phyloP scores from a whole-genome alignment of 2,329 filamentous ascomycete species.

The Thelonectria discophora region DNA sequence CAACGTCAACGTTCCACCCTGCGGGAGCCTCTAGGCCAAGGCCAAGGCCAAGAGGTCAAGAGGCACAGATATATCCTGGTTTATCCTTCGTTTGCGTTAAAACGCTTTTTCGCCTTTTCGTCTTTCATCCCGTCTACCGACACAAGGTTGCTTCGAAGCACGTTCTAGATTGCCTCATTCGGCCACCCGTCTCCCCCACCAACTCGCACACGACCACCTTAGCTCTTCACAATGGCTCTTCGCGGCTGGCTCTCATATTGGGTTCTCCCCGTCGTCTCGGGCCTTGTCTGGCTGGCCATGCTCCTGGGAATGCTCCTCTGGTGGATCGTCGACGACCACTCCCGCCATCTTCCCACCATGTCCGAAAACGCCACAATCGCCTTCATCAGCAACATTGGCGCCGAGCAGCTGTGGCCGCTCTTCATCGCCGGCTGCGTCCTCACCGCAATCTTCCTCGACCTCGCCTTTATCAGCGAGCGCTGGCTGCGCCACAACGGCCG shows the following conservation, averaged over 20 bases:
- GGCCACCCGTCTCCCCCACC: not conserved
- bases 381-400: slow-evolving; percentile 76
- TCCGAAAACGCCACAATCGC: slow-evolving; percentile 65
- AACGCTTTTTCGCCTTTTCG: no score
- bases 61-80: not conserved
- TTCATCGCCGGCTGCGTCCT: slow-evolving; percentile 78
- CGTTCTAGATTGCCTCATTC: not conserved
- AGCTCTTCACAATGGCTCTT: slow-evolving; percentile 42
- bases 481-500: slow-evolving; percentile 85
- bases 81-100: not conserved
- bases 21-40: not conserved
- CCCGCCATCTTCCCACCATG: slow-evolving; percentile 70
- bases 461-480: slow-evolving; percentile 82
- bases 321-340: slow-evolving; percentile 68
- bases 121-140: not conserved
- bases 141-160: not conserved
- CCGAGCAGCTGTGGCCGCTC: slow-evolving; percentile 72
- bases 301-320: slow-evolving; percentile 75
- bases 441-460: slow-evolving; percentile 81
- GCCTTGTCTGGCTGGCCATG: slow-evolving; percentile 71
- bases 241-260: slow-evolving; percentile 50
- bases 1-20: slow-evolving; percentile 4
- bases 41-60: no score
- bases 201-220: not conserved
- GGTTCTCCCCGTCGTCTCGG: slow-evolving; percentile 74